These are phyloP conservation scores for Cutaneotrichosporon cavernicola DNA, from an alignment of 1,284 basidiomycete genomes.

Conservation along the genomic window DNA sequence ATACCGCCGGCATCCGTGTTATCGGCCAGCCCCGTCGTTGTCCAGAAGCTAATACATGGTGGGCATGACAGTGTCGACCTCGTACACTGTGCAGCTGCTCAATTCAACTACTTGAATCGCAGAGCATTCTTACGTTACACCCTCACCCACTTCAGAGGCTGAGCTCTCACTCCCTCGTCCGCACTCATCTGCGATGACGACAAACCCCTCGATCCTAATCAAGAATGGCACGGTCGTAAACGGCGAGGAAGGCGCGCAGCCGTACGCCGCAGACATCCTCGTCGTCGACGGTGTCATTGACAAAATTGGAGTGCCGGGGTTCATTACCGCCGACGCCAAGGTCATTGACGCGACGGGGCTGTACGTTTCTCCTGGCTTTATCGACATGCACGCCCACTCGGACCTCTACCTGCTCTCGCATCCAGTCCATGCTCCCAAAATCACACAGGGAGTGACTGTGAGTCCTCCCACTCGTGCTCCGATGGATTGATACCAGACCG, in stretches of 20 bases:
- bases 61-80: no score
- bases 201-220: conserved; percentile 28
- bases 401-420: conserved; percentile 48
- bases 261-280: conserved; percentile 41
- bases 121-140: background rate
- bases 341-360: conserved; percentile 35
- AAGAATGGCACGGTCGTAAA: conserved; percentile 34
- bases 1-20: no score
- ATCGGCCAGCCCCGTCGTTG: no score
- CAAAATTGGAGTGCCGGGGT: conserved; percentile 19
- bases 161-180: background rate
- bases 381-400: conserved; percentile 52
- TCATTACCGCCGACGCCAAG: conserved; percentile 8
- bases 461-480: conserved; percentile 11
- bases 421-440: conserved; percentile 46
- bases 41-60: no score
- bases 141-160: background rate
- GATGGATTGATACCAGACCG: conserved; percentile 31
- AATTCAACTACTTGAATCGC: no score
- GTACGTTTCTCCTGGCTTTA: conserved; percentile 48
- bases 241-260: conserved; percentile 32
- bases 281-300: conserved; percentile 33
- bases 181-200: background rate
- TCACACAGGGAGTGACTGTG: conserved; percentile 50
- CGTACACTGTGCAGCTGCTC: no score